Evolutionary conservation across 768 basidiomycete species (phyloP).

Genomic region (Kwoniella dejecticola): DNA sequence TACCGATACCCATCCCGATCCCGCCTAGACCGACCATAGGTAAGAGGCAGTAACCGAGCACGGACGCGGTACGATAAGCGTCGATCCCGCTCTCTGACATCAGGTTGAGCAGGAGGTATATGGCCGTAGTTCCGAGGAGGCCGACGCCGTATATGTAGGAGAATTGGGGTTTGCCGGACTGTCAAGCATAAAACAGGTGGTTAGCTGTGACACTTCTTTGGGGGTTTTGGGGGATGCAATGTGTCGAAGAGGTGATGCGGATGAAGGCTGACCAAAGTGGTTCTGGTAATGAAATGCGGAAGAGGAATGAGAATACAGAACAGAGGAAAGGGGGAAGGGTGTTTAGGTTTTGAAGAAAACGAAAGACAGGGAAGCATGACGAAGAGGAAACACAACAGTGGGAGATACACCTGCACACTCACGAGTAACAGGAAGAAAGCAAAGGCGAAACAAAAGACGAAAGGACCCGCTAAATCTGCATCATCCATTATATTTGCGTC

Average conservation of each 20-base stretch:
- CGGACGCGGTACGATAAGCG: slow-evolving; percentile 85
- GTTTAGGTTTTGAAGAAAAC: too few relatives aligned
- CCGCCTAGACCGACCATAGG: slow-evolving; percentile 95
- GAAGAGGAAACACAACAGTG: too few relatives aligned
- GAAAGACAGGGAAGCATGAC: too few relatives aligned
- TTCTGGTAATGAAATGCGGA: too few relatives aligned
- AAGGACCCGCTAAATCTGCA: slow-evolving; percentile 93
- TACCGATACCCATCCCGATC: slow-evolving; percentile 77
- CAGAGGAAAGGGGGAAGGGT: too few relatives aligned
- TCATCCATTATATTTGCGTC: slow-evolving; percentile 98
- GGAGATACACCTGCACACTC: slow-evolving; percentile 56
- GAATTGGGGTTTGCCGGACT: slow-evolving; percentile 99
- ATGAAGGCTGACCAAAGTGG: too few relatives aligned
- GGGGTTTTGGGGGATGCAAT: too few relatives aligned
- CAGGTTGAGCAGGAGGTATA: slow-evolving; percentile 92
- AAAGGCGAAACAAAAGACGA: slow-evolving; percentile 93
- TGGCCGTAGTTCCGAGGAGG: slow-evolving; percentile 85
- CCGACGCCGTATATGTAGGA: slow-evolving; percentile 98
- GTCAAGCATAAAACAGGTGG: too few relatives aligned
- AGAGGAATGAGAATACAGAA: too few relatives aligned
- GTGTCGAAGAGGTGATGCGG: too few relatives aligned
- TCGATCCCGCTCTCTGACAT: slow-evolving; percentile 96
- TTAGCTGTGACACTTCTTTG: too few relatives aligned
- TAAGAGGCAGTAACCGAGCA: slow-evolving; percentile 92
- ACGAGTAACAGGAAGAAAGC: slow-evolving; percentile 89